A percentile compares a stretch with the other conserved stretches of the same genome.
Evolutionary conservation across 192 early-diverging fungal species (phyloP).

Genomic region (Coemansia guatemalensis): DNA sequence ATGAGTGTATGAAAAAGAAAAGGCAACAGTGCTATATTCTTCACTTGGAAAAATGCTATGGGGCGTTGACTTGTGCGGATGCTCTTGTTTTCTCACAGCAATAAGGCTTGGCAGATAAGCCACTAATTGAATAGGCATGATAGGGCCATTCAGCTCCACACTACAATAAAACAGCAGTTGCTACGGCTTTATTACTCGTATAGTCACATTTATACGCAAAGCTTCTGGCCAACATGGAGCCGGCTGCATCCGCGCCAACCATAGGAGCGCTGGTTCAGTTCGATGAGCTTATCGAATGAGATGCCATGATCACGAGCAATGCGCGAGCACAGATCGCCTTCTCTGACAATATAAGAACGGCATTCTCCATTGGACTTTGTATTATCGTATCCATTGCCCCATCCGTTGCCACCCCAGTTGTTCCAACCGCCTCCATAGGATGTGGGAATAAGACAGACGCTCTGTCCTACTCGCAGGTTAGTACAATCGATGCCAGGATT

Average conservation of each 20-base stretch:
- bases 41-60: not conserved
- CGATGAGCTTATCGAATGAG: slow-evolving; percentile 18
- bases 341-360: slow-evolving; percentile 28
- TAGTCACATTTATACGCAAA: slow-evolving; percentile 30
- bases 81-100: not conserved
- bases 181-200: too few species aligned
- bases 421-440: slow-evolving; percentile 3
- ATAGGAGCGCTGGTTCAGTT: slow-evolving; percentile 13
- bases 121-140: not conserved
- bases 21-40: not conserved
- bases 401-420: not conserved
- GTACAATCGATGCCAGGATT: slow-evolving; percentile 46
- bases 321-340: slow-evolving; percentile 38
- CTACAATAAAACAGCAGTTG: too few species aligned
- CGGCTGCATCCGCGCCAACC: slow-evolving; percentile 31
- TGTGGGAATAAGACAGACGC: slow-evolving; percentile 38
- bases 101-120: not conserved
- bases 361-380: slow-evolving; percentile 6
- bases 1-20: not conserved
- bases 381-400: not conserved
- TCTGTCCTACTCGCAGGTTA: slow-evolving; percentile 24
- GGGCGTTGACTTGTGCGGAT: too few species aligned
- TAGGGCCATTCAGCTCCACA: not conserved
- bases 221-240: slow-evolving; percentile 24
- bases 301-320: slow-evolving; percentile 19